Conservation (phyloP, 306 rosid genomes). For the Purshia tridentata region DNA sequence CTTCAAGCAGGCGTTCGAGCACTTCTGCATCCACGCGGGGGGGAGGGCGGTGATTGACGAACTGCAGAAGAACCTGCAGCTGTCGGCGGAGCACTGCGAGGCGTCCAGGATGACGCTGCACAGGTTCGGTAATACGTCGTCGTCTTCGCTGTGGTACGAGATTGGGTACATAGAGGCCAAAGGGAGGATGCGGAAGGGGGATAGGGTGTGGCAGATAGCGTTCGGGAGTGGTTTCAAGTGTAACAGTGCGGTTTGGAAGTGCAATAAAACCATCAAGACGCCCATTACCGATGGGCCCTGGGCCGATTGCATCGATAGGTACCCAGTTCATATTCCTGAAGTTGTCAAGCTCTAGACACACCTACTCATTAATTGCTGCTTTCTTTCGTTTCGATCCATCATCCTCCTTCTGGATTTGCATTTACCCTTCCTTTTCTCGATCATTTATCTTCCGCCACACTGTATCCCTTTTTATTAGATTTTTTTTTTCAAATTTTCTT, state of each 20-base stretch:
- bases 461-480: not conserved
- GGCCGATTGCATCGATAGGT: conserved; percentile 78
- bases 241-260: conserved; percentile 93
- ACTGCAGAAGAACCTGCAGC: conserved; percentile 88
- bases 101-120: conserved; percentile 95
- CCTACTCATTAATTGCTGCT: no score
- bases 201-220: conserved; percentile 91
- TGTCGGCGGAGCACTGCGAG: conserved; percentile 83
- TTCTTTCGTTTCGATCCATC: not conserved
- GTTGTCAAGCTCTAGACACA: conserved; percentile 66
- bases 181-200: conserved; percentile 86
- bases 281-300: conserved; percentile 63
- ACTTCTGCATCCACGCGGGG: conserved; percentile 94
- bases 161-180: conserved; percentile 74
- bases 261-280: conserved; percentile 61
- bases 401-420: no score
- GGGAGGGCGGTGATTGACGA: conserved; percentile 95
- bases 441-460: no score
- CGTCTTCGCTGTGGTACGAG: conserved; percentile 96
- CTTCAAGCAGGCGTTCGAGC: conserved; percentile 90
- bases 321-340: conserved; percentile 92
- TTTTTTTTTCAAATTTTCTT: not conserved
- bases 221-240: conserved; percentile 95
- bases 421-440: no score
- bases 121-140: conserved; percentile 87